A percentile compares a stretch with the other conserved stretches of the same genome.
Conservation (phyloP, 2,329 filamentous ascomycete species). For the Thelonectria blattea region DNA sequence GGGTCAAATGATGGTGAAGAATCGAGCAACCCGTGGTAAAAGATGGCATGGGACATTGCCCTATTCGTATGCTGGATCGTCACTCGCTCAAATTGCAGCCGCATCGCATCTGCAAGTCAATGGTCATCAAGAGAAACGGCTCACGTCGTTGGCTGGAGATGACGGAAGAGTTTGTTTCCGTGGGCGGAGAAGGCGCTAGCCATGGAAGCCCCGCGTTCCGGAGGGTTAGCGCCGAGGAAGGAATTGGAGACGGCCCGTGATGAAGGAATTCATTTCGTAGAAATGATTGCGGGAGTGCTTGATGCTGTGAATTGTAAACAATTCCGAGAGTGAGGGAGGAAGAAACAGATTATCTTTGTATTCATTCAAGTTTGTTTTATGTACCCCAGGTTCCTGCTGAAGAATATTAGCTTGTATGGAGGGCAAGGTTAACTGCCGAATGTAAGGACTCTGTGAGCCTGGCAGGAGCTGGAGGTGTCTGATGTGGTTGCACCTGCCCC, state of each 20-base stretch:
- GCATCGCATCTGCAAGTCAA: not conserved
- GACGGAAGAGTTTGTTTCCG: constrained; percentile 34
- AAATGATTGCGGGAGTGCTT: not conserved
- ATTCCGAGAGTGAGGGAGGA: not conserved
- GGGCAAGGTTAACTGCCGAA: too few species aligned
- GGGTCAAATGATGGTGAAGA: not conserved
- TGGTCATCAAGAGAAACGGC: constrained; percentile 19
- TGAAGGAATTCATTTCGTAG: too few species aligned
- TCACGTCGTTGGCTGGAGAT: constrained; percentile 21
- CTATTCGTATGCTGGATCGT: not conserved
- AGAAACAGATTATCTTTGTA: too few species aligned
- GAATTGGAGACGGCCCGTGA: constrained; percentile 17
- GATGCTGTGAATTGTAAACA: not conserved
- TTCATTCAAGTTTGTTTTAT: too few species aligned
- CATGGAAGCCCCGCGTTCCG: constrained; percentile 36
- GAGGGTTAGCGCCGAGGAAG: constrained; percentile 25
- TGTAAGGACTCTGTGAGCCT: too few species aligned
- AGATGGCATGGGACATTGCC: not conserved
- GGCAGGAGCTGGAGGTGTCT: too few species aligned
- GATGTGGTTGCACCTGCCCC: too few species aligned
- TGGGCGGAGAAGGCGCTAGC: constrained; percentile 32
- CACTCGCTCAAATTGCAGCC: not conserved
- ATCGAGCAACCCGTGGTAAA: not conserved
- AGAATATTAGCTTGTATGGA: too few species aligned
- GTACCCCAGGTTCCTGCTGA: too few species aligned